Percentiles rank a stretch among this genome's conserved stretches.
Conservation (phyloP, 1,284 basidiomycete genomes). For the Amylostereum areolatum region DNA sequence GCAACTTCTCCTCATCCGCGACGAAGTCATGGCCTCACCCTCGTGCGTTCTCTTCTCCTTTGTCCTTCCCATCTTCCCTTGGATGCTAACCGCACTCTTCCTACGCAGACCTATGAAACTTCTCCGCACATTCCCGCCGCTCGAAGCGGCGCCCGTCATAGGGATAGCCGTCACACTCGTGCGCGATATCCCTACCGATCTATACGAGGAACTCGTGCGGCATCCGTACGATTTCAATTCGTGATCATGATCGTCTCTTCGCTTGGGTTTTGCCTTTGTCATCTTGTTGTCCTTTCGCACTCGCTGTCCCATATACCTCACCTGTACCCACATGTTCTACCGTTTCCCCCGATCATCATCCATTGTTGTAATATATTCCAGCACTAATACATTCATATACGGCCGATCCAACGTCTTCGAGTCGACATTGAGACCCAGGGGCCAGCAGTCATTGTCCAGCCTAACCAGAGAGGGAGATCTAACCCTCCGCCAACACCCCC, state of each 20-base stretch:
- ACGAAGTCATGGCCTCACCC: slow-evolving; percentile 79
- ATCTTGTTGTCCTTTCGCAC: not conserved
- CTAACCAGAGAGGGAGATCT: not conserved
- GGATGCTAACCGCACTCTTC: not conserved
- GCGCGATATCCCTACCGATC: slow-evolving; percentile 81
- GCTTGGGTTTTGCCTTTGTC: not conserved
- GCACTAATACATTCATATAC: too few species aligned
- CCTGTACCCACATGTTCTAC: too few species aligned
- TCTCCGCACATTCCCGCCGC: slow-evolving; percentile 88
- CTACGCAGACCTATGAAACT: slow-evolving; percentile 84
- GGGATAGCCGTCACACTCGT: slow-evolving; percentile 91
- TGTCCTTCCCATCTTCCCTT: not conserved
- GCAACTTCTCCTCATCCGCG: slow-evolving; percentile 84
- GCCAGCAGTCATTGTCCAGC: too few species aligned
- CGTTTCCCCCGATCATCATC: too few species aligned
- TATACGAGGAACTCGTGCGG: slow-evolving; percentile 85
- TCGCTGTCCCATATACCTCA: too few species aligned
- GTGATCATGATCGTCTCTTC: not conserved
- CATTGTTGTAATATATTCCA: too few species aligned
- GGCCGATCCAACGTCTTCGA: too few species aligned
- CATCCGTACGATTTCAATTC: slow-evolving; percentile 75
- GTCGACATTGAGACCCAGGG: too few species aligned
- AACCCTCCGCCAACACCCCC: slow-evolving; percentile 1
- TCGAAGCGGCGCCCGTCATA: slow-evolving; percentile 84
- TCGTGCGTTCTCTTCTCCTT: slow-evolving; percentile 47